Evolutionary conservation across 225 moss, liverwort and hornwort species (phyloP).

Genomic region (Lunularia cruciata): DNA sequence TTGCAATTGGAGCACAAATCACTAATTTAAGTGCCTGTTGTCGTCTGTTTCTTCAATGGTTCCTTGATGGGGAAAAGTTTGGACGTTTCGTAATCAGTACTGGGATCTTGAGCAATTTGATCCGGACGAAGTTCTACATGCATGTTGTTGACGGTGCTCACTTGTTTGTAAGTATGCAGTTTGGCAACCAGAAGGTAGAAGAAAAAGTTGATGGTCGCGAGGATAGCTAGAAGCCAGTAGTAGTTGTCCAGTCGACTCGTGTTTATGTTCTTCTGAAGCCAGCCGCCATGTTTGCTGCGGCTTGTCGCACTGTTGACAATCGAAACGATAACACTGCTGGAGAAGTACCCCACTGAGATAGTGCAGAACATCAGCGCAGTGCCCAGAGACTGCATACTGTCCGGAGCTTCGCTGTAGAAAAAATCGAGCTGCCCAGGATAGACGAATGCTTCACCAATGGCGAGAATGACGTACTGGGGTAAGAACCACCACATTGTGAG

Average conservation of each 20-base stretch:
- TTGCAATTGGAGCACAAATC: no score
- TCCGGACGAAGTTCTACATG: no score
- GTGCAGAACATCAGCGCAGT: conserved; percentile 11
- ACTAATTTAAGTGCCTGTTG: no score
- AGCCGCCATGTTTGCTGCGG: background rate
- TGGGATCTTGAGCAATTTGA: no score
- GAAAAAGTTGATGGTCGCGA: conserved; percentile 14
- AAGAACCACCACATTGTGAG: conserved; percentile 17
- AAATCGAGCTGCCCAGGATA: conserved; percentile 31
- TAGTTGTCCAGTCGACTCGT: conserved; percentile 18
- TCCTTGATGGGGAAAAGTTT: no score
- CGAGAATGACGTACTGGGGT: conserved; percentile 12
- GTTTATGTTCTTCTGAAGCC: conserved; percentile 25
- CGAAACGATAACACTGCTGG: conserved; percentile 12
- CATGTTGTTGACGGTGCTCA: no score
- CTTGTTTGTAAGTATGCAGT: conserved; percentile 20
- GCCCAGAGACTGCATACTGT: conserved; percentile 28
- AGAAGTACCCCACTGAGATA: conserved; percentile 18
- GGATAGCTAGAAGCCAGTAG: conserved; percentile 24
- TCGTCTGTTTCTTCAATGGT: no score
- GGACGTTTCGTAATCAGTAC: no score
- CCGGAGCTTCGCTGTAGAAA: conserved; percentile 31
- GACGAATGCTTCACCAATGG: conserved; percentile 18
- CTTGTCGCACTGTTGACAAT: conserved; percentile 5
- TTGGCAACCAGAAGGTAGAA: conserved; percentile 14